Evolutionary conservation across 345 rosid genomes (phyloP), one percentile per base, ranked within the genome.

Genomic region (Lumnitzera racemosa): DNA sequence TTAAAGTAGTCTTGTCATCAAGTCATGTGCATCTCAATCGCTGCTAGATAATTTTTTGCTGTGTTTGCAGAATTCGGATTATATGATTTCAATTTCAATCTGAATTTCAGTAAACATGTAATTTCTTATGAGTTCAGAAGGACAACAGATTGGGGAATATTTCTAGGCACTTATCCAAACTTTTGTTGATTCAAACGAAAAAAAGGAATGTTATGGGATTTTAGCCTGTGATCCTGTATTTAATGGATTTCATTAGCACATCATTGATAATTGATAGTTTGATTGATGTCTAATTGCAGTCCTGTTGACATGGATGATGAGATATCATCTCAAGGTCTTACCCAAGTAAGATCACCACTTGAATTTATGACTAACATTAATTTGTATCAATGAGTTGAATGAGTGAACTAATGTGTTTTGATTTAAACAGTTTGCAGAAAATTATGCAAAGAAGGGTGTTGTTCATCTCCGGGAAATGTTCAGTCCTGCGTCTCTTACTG

Each of bases 401-500:
- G 46, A 65, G 43, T 9, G 57, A 46, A 49, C 59, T 56, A 29
- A 11, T 25, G 25, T 23, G 11, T 24, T 59, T 72, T 5, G 24
- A 25, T 14, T 58, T 58, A 46, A 62, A 31, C 84, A 92, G 98
- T 92, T 89, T 81, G 94, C 96, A 6, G 70, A 64, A 65, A 85
- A 68, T 64, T 92, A 85, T 59, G 83, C 96, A 0, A 74, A 74
- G 66, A 83, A 65, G 49, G 86, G 91, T 61, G 36, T 78, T 27
- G 98, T 92, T 71, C 83, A 67, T 56, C 96, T 92, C 51, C 67
- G 72, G 72, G 98, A 92, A 78, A 87, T 92, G 78, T 85, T 92
- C 73, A 78, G 78, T 29, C 82, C 86, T 0, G 94, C 80, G 66
- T 79, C 72, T 31, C 90, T 89, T 61, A 57, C 68, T 67, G 89